Evolutionary conservation across 1,284 basidiomycete genomes (phyloP).

Genomic region (Tylopilus orsonianus): DNA sequence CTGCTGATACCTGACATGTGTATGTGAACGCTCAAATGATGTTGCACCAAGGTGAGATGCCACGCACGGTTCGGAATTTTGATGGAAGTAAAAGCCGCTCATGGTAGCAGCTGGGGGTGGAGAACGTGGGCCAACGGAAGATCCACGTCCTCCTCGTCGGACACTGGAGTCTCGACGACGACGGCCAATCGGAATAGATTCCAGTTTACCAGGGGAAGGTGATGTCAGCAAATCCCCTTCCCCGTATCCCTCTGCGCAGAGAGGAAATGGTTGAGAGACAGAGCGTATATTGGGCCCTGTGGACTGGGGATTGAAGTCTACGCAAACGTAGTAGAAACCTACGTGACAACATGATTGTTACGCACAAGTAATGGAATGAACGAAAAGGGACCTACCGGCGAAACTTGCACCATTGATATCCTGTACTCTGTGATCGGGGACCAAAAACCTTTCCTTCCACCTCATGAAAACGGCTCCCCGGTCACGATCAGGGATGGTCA

Average conservation of each 20-base stretch:
- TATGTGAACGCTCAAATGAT: slow-evolving; percentile 15
- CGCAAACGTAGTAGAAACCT: slow-evolving; percentile 89
- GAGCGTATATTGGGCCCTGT: slow-evolving; percentile 36
- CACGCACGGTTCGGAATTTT: slow-evolving; percentile 82
- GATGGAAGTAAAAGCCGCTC: slow-evolving; percentile 93
- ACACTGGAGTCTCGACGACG: slow-evolving; percentile 48
- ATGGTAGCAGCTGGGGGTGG: slow-evolving; percentile 62
- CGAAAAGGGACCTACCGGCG: slow-evolving; percentile 61
- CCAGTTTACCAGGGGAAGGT: slow-evolving; percentile 35
- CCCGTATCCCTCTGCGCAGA: slow-evolving; percentile 34
- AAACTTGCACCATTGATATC: slow-evolving; percentile 96
- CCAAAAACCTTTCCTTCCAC: slow-evolving; percentile 95
- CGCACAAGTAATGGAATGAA: neutral
- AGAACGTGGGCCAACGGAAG: slow-evolving; percentile 42
- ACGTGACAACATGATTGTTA: slow-evolving; percentile 6
- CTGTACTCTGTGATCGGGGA: slow-evolving; percentile 90
- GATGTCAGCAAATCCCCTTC: slow-evolving; percentile 24
- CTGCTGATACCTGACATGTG: slow-evolving; percentile 58
- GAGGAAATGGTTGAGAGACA: slow-evolving; percentile 34
- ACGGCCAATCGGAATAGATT: slow-evolving; percentile 36
- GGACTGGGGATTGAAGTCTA: slow-evolving; percentile 66
- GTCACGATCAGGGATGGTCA: slow-evolving; percentile 74
- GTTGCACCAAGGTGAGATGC: slow-evolving; percentile 8
- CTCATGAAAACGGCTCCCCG: slow-evolving; percentile 87
- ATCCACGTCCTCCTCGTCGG: slow-evolving; percentile 38